Conservation (phyloP, 345 rosid genomes). For the Populus pruinosa region DNA sequence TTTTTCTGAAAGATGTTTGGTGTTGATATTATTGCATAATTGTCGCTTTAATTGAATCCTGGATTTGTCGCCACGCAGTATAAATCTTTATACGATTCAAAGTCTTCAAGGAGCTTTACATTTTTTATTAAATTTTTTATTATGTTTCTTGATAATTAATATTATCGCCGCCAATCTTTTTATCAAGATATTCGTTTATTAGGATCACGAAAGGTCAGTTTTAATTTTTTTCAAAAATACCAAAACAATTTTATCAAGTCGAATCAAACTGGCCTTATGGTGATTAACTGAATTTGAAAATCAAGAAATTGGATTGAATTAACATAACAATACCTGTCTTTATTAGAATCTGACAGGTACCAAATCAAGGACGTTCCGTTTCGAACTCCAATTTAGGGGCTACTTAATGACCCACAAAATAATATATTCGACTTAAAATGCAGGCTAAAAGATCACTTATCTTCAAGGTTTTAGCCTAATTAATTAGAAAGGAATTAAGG, state of each 20-base stretch:
- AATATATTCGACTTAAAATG: not conserved
- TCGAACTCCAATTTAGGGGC: not conserved
- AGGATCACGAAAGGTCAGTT: not conserved
- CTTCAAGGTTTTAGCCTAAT: not conserved
- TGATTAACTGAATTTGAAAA: not conserved
- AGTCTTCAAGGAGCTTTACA: not conserved
- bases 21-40: not conserved
- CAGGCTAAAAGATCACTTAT: not conserved
- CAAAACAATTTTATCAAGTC: not conserved
- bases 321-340: not conserved
- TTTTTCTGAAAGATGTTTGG: not conserved
- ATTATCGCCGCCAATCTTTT: not conserved
- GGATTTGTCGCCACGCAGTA: not conserved
- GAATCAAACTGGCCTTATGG: not conserved
- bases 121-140: not conserved
- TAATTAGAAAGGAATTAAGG: not conserved
- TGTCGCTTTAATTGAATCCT: slow-evolving; percentile 12
- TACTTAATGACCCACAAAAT: not conserved
- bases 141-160: not conserved
- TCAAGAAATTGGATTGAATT: not conserved
- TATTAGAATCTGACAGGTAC: not conserved
- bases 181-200: not conserved
- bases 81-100: not conserved
- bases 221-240: not conserved
- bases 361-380: not conserved